Base-by-base conservation (phyloP, 345 rosid genomes). In the Aethionema arabicum region DNA sequence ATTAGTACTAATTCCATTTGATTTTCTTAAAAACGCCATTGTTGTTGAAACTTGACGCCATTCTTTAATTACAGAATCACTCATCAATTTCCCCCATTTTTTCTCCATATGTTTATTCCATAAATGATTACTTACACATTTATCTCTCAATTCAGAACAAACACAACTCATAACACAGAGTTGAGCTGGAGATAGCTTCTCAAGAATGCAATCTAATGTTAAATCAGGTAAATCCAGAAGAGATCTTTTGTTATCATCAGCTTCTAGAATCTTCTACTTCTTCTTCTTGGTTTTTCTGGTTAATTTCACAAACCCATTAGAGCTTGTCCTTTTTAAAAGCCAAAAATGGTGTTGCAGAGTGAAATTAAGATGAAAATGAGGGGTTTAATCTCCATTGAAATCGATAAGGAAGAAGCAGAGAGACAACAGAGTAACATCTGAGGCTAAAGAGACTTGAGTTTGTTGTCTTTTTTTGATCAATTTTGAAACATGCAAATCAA, bases 201-300 rank as follows among this genome's bases (percentile, higher is more conserved):
- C 85, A 9, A 89, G 76, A 52, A 89, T 81, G 76, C 80, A 76
- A 11, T 92, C 98, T 59, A 92, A 61, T 9, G 88, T 65, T 64
- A 89, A 61, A 2, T 87, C 98, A 11, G 97, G 97, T 83, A 92
- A 79, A 72, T 87, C 96, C 65, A 92, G 41, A 10, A 89, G 69
- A 11, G 84, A 74, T 60, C 75, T 59, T 72, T 11, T 65, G 32
- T 63, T 74, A 59, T 75, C n/a, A n/a, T n/a, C 59, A 30, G 53
- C 70, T 38, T 74, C 79, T 15, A 0, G 32, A 12, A 27, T 63
- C 66, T 63, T 71, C 69, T n/a, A n/a, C n/a, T 49, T 70, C 59
- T 38, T 61, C 5, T 37, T 38, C 44, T 32, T 29, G 0, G 0
- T 52, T 71, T 44, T 51, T 65, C 69, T 21, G 42, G 47, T 0